Conservation (phyloP, 2,329 filamentous ascomycete genomes). For the Botrytis elliptica region DNA sequence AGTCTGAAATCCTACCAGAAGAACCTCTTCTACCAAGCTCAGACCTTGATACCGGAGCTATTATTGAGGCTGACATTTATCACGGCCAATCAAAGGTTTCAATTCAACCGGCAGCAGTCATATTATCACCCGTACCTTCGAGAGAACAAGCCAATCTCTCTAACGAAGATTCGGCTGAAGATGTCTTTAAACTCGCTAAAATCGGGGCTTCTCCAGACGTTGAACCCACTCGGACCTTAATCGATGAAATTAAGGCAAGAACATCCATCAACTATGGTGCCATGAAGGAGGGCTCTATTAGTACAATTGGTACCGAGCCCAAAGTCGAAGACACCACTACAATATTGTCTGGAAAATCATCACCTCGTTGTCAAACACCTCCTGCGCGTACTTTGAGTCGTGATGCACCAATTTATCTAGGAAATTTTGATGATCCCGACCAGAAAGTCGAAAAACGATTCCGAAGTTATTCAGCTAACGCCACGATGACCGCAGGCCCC, state of each 20-base stretch:
- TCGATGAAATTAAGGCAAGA: neutral
- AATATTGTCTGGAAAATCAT: too few relatives aligned
- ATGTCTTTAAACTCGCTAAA: neutral
- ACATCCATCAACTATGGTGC: neutral
- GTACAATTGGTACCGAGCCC: neutral
- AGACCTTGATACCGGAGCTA: neutral
- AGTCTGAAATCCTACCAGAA: neutral
- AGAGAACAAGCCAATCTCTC: neutral
- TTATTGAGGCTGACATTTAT: too few relatives aligned
- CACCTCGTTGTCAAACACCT: neutral
- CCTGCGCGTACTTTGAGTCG: neutral
- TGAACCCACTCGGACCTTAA: neutral
- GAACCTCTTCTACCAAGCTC: neutral
- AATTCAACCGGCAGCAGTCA: neutral
- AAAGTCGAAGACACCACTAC: neutral
- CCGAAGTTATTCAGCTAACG: constrained; percentile 6
- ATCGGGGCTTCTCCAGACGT: neutral
- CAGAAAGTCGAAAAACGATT: neutral
- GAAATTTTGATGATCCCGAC: neutral
- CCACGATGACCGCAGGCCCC: neutral
- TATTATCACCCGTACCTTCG: neutral
- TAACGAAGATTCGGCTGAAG: neutral
- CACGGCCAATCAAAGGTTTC: neutral
- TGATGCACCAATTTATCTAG: neutral
- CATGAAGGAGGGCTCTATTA: too few relatives aligned